Conservation (phyloP, 495 filamentous ascomycete genomes). For the Penicillium chermesinum region DNA sequence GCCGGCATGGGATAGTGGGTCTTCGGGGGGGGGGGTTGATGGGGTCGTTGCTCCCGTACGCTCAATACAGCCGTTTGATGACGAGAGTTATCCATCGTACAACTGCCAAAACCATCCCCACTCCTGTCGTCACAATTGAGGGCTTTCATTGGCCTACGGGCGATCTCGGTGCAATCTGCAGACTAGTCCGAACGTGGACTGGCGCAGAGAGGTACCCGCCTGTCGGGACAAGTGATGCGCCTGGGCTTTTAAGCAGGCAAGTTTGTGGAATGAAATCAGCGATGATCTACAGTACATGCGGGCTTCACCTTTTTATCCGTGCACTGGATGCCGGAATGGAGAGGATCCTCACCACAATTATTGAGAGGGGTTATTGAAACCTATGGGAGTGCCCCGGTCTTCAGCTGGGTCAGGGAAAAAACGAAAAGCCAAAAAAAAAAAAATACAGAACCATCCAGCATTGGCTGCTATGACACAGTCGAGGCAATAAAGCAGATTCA, state of each 20-base stretch:
- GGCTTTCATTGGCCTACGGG: conserved; percentile 29
- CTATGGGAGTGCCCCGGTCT: too few relatives aligned
- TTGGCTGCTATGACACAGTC: too few relatives aligned
- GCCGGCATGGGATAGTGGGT: too few relatives aligned
- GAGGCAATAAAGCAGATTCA: too few relatives aligned
- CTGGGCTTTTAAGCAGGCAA: not conserved
- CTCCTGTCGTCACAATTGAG: not conserved
- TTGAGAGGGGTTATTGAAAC: too few relatives aligned
- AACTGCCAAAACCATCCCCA: not conserved
- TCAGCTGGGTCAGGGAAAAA: too few relatives aligned
- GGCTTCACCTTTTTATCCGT: not conserved
- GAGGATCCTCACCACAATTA: too few relatives aligned
- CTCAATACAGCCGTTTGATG: not conserved
- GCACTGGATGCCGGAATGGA: not conserved
- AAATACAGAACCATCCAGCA: too few relatives aligned
- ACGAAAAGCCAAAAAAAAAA: too few relatives aligned
- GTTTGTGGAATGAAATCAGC: not conserved
- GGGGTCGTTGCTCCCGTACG: too few relatives aligned
- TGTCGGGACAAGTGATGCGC: conserved; percentile 12
- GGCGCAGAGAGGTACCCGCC: conserved; percentile 23
- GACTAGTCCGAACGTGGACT: not conserved
- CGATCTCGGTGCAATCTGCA: conserved; percentile 29
- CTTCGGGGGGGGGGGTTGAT: too few relatives aligned
- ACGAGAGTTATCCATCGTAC: too few relatives aligned
- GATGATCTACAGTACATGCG: not conserved